Base-by-base conservation (phyloP, 371 early-diverging fungal genomes). In the Choanephora cucurbitarum region DNA sequence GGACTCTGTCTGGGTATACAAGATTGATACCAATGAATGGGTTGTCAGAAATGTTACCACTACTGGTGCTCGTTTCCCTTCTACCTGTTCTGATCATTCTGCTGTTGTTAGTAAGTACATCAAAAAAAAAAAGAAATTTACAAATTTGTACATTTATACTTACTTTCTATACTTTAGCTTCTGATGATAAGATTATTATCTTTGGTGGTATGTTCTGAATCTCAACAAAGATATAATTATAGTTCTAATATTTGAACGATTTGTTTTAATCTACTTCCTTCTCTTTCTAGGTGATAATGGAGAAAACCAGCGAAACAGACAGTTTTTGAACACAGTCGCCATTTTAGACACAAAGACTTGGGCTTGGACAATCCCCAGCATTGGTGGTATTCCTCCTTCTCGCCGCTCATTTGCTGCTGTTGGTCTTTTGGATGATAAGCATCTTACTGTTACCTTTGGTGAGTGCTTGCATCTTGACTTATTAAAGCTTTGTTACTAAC, bases 391-490 rank as follows among this genome's bases (percentile, higher is more conserved):
- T 58, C 66, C 66, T 33, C 75, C 79, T 18, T 70, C 72, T 19
- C 59, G 67, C 49, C 73, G 79, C 31, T 64, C 73, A 13, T 70
- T 66, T 55, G 73, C 75, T 49, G 52, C 67, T 21, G 79, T 61
- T 49, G 69, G 62, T 33, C 44, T 75, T 18, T 45, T 75, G 7
- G 57, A 68, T 45, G 55, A 53, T 14, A 56, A 53, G 11, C 42
- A 57, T 44, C 37, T 78, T 14, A 71, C 70, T 21, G 67, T 72
- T 32, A 69, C 73, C 15, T 75, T 78, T 66, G 78, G 78, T 77
- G 64, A 65, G n/a, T 31, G 5, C 23, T 24, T 39, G 15, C 43
- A 32, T 47, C 31, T 5, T 48, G 34, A 14, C 14, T 37, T 22
- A 11, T 21, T 3, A 24, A 24, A 9, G 18, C 9, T 9, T 10